Percentiles rank a stretch among this genome's conserved stretches.
Evolutionary conservation across 2,329 filamentous ascomycete species (phyloP).

Genomic region (Paraphoma chrysanthemicola): DNA sequence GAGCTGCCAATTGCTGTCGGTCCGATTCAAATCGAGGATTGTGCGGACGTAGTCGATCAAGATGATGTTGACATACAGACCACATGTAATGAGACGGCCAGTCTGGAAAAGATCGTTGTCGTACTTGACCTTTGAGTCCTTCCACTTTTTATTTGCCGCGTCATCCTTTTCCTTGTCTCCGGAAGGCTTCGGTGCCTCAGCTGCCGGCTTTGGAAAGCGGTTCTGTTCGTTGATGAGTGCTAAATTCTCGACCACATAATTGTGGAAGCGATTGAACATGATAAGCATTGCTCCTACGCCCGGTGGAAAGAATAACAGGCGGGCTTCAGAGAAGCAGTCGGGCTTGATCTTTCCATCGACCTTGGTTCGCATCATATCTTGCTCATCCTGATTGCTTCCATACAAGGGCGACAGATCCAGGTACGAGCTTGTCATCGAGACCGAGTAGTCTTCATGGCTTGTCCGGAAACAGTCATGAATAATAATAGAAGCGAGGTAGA

Average conservation of each 20-base stretch:
- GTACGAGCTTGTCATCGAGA: conserved; percentile 74
- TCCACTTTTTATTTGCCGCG: conserved; percentile 30
- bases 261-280: conserved; percentile 80
- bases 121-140: conserved; percentile 44
- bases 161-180: conserved; percentile 53
- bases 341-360: conserved; percentile 73
- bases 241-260: conserved; percentile 80
- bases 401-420: conserved; percentile 77
- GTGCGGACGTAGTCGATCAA: conserved; percentile 62
- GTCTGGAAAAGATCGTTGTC: conserved; percentile 61
- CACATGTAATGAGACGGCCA: conserved; percentile 59
- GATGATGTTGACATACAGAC: conserved; percentile 62
- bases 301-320: conserved; percentile 70
- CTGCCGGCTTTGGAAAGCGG: conserved; percentile 72
- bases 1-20: conserved; percentile 80
- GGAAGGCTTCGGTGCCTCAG: conserved; percentile 26
- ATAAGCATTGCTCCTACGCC: conserved; percentile 73
- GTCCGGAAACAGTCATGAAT: conserved; percentile 70
- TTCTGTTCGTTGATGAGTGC: conserved; percentile 85
- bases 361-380: conserved; percentile 69
- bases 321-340: conserved; percentile 72
- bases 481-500: conserved; percentile 75
- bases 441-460: conserved; percentile 66
- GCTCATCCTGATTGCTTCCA: conserved; percentile 71
- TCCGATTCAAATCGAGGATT: conserved; percentile 67